Evolutionary conservation across 805 yeast genomes (phyloP), one percentile per base, ranked within the genome.

Genomic region (Hanseniaspora hatyaiensis): DNA sequence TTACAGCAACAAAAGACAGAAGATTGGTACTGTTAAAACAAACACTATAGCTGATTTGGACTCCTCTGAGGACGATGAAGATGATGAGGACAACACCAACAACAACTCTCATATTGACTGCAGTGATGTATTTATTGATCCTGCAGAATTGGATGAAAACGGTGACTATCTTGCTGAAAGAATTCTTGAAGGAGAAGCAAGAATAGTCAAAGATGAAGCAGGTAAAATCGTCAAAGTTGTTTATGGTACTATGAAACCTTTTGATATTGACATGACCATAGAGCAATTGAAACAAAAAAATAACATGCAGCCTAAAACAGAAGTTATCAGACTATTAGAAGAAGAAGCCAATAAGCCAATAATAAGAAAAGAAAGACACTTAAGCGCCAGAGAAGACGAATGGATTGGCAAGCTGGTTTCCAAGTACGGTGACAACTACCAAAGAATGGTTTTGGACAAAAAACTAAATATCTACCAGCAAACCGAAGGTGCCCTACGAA

Each of bases 401-500:
- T 86, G 95, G 94, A 62, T 84, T 34, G 64, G 61, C 40, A 64
- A 63, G 20, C 67, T 92, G 33, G 71, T 78, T 51, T 75, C 74
- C 18, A 86, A 85, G 61, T 78, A 92, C 59, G 96, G 96, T 15
- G 94, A 86, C 54, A 81, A 92, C 61, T 87, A 78, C 60, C 80
- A 73, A 40, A 83, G 79, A 56, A 92, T 92, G 98, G 81, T 77
- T 61, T 82, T 94, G 83, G 98, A 92, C 63, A 75, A 74, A 64
- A 82, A 82, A 62, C 70, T 88, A 52, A 89, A 89, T 62, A 74
- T 80, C 2, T 75, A 72, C 64, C 96, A 88, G 66, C 86, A 83
- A 62, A 73, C 83, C 52, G 79, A 78, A n/a, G 94, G 94, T 23
- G 94, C 86, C 57, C 66, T 89, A 55, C 80, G 73, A 64, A 76